Conservation (phyloP, 106 monocot genomes). For the Chionographis japonica region DNA sequence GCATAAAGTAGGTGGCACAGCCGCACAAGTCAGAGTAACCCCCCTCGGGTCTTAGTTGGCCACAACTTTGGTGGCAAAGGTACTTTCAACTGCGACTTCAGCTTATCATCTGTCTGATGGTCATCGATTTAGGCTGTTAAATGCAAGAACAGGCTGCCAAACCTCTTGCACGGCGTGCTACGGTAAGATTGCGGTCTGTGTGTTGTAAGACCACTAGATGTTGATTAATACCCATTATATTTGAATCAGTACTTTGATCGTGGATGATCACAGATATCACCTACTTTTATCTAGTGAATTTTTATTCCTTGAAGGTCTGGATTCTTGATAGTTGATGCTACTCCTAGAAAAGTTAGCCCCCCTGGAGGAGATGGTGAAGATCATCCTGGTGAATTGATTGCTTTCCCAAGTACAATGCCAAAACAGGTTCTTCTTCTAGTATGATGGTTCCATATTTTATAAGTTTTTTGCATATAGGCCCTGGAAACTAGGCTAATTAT, state of each 20-base stretch:
- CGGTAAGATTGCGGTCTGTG: constrained; percentile 32
- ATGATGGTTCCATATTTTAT: too few species aligned
- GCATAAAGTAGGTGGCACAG: constrained; percentile 56
- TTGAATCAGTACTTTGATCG: too few species aligned
- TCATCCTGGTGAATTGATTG: constrained; percentile 87
- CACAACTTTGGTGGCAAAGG: constrained; percentile 99
- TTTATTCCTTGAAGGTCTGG: constrained; percentile 75
- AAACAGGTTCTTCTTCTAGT: constrained; percentile 39
- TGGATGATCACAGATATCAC: too few species aligned
- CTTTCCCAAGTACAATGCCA: constrained; percentile 64
- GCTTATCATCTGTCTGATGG: background rate
- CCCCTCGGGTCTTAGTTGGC: constrained; percentile 90
- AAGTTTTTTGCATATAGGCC: too few species aligned
- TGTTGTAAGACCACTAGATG: too few species aligned
- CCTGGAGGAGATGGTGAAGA: constrained; percentile 95
- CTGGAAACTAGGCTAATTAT: too few species aligned
- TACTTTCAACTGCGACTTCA: constrained; percentile 16
- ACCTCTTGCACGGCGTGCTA: constrained; percentile 93
- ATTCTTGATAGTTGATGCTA: constrained; percentile 92
- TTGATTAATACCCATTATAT: too few species aligned
- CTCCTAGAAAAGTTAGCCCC: constrained; percentile 84
- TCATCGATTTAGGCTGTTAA: background rate
- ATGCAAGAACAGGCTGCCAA: constrained; percentile 99
- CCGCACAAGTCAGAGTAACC: constrained; percentile 67
- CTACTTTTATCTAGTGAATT: background rate